These are phyloP conservation scores for Chytriomyces hyalinus DNA, from an alignment of 192 early-diverging fungal genomes.

Conservation along the genomic window DNA sequence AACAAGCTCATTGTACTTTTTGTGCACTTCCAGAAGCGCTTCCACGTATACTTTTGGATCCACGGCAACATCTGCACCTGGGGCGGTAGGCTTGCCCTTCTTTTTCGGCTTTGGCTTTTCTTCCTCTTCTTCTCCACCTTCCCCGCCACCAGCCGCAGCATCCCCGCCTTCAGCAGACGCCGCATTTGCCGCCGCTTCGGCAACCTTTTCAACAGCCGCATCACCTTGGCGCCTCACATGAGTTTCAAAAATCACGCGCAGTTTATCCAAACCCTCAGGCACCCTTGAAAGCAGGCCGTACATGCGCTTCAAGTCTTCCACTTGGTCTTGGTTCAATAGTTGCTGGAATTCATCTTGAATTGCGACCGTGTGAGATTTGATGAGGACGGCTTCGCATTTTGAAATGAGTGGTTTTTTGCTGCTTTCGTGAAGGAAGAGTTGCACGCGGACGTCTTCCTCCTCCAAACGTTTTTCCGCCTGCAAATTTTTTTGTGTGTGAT, in stretches of 20 bases:
- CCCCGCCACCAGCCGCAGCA: slow-evolving; percentile 36
- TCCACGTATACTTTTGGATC: slow-evolving; percentile 88
- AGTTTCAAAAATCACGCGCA: slow-evolving; percentile 75
- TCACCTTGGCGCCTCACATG: slow-evolving; percentile 82
- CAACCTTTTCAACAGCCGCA: slow-evolving; percentile 78
- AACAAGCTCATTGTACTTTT: slow-evolving; percentile 81
- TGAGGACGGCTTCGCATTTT: slow-evolving; percentile 84
- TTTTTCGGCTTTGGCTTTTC: slow-evolving; percentile 43
- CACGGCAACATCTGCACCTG: slow-evolving; percentile 42
- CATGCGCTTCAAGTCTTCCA: slow-evolving; percentile 88
- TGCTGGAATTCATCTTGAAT: slow-evolving; percentile 91
- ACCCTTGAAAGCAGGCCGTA: slow-evolving; percentile 77
- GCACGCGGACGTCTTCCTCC: slow-evolving; percentile 87
- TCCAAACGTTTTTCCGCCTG: slow-evolving; percentile 75
- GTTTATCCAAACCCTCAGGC: slow-evolving; percentile 80
- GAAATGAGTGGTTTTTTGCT: slow-evolving; percentile 79
- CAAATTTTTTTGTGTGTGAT: neutral
- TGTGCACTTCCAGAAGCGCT: slow-evolving; percentile 84
- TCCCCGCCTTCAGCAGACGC: slow-evolving; percentile 57
- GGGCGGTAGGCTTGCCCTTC: slow-evolving; percentile 25
- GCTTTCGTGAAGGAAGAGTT: slow-evolving; percentile 84
- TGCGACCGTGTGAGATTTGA: slow-evolving; percentile 78
- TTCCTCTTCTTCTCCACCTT: slow-evolving; percentile 46
- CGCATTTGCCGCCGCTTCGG: slow-evolving; percentile 49
- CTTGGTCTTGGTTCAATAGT: slow-evolving; percentile 84